Base-by-base conservation (phyloP, 2,329 filamentous ascomycete species). In the Pseudodiploospora longispora region DNA sequence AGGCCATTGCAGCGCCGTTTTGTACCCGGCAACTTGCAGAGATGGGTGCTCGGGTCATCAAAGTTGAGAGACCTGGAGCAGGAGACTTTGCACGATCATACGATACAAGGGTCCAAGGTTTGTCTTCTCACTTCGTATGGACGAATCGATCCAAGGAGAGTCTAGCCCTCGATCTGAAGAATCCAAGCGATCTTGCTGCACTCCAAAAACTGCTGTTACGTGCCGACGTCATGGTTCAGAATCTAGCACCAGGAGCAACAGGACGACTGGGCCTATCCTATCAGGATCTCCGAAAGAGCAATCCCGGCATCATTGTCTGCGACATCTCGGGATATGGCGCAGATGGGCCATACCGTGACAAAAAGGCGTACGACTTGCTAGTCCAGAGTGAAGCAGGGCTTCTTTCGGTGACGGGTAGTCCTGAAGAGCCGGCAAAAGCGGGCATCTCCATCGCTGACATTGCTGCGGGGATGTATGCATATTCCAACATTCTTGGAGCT, bases 361-460 rank as follows among this genome's bases (percentile, higher is more conserved):
- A 75, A 59, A 77, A 77, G 50, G 74, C 74, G 0, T 77, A 77
- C 39, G 74, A 76, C 49, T 59, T 77, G 33, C 65, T 78, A 0
- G 69, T 77, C 3, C 74, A 76, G 51, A 74, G 71, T 38, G 74
- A 77, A 48, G 71, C 74, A 0, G 73, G 73, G 0, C 58, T 77
- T 50, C 59, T 77, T 1, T 71, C 70, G 0, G 64, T 76, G 28
- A 77, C 74, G 0, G 74, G 74, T 0, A 70, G 62, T 1, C 55
- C 60, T 0, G 56, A 57, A 0, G 64, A 69, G 40, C 68, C 67
- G 0, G 70, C 63, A 6, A 77, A 76, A 49, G 73, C 74, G 2
- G 73, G 71, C 5, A 70, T 75, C 29, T 75, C 73, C 1, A 74
- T 77, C 39, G 74, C 74, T 0, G 74, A 77, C 47, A 77, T 76